Base-by-base conservation (phyloP, 306 rosid genomes). In the Cucurbita argyrosperma region DNA sequence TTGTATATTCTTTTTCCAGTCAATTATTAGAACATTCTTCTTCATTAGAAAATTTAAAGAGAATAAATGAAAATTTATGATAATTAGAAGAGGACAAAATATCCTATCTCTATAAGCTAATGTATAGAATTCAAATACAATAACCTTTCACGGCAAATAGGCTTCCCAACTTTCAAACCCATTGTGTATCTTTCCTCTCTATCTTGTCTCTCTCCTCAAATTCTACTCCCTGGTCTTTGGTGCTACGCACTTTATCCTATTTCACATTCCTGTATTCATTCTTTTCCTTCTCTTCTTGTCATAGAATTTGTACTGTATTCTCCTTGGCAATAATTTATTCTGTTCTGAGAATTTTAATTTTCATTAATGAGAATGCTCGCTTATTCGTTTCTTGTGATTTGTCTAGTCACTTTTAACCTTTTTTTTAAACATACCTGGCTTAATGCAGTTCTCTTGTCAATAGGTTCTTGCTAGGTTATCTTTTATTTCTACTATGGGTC, bases 381-480 rank as follows among this genome's bases (percentile, higher is more conserved):
- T 68, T 46, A 47, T 47, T 68, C 19, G 0, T 18, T 68, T 21
- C 11, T 47, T 23, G 37, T 66, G 53, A 66, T 19, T 46, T 67
- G 21, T 67, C 12, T 46, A 19, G 55, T 23, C 12, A 12, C 72
- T 45, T 45, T 2, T 12, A 45, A 5, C 21, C 47, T 10, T 40
- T 15, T 15, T 19, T 23, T 11, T 46, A 5, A 45, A 39, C 42
- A 46, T 12, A 21, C 55, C 54, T 68, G 40, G 26, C 46, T 43
- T 67, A 30, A 66, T 55, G 72, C 39, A 52, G 64, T 66, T 80
- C 76, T 50, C 77, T 69, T 68, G 18, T 16, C 57, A 43, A 56
- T 63, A 92, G 98, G 97, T 89, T 76, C 80, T 93, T 51, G 87
- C 85, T 37, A 86, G 98, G 83, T 83, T 93, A 73, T 89, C 98